Evolutionary conservation across 495 filamentous ascomycete genomes (phyloP).

Genomic region (Hypoxylon crocopeplum): DNA sequence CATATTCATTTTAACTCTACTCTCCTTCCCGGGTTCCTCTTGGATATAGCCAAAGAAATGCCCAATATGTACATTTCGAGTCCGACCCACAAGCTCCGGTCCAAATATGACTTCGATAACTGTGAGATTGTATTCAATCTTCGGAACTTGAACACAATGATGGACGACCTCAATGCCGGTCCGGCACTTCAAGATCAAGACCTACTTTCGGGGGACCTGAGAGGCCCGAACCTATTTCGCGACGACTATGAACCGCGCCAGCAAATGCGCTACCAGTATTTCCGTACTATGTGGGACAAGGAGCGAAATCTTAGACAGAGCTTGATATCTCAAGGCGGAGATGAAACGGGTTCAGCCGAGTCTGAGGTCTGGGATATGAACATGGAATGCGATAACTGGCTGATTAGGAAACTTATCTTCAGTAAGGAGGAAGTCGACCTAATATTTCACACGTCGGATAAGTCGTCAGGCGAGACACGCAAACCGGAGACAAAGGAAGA

Average conservation of each 20-base stretch:
- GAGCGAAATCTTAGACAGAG: conserved; percentile 11
- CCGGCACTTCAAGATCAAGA: conserved; percentile 4
- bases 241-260: conserved; percentile 36
- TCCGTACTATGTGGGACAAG: conserved; percentile 39
- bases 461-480: not conserved
- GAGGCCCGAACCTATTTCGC: conserved; percentile 20
- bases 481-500: conserved; percentile 21
- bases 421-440: conserved; percentile 52
- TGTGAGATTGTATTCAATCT: conserved; percentile 61
- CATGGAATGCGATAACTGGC: conserved; percentile 48
- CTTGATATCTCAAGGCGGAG: conserved; percentile 1
- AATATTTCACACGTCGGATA: conserved; percentile 16
- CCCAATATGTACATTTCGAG: conserved; percentile 60
- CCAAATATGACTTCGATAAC: conserved; percentile 41
- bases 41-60: conserved; percentile 58
- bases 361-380: conserved; percentile 21
- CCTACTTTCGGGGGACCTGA: conserved; percentile 20
- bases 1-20: conserved; percentile 66
- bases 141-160: conserved; percentile 36
- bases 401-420: conserved; percentile 58
- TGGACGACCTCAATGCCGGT: conserved; percentile 1
- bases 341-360: not conserved
- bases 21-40: conserved; percentile 54
- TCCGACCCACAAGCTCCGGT: conserved; percentile 44
- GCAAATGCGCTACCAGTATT: conserved; percentile 48